phyloP scores from a whole-genome alignment of 2,329 filamentous ascomycete genomes.

The Xylaria sp. region DNA sequence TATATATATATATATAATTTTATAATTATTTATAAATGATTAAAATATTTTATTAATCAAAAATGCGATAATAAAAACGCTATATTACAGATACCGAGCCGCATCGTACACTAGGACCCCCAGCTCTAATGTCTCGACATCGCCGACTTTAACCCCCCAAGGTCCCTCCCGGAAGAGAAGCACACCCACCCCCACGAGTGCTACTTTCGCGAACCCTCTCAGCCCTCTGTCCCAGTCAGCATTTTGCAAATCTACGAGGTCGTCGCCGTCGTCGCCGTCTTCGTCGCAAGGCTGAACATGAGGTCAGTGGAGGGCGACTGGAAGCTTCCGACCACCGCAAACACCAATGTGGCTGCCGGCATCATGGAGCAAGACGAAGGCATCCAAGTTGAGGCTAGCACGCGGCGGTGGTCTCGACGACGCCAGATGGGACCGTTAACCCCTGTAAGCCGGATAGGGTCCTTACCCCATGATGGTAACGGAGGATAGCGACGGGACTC shows the following conservation, averaged over 20 bases:
- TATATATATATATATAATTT: no score
- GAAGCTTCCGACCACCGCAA: slow-evolving; percentile 30
- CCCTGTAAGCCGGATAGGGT: slow-evolving; percentile 24
- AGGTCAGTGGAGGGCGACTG: slow-evolving; percentile 23
- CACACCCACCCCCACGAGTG: slow-evolving; percentile 25
- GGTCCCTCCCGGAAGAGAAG: slow-evolving; percentile 32
- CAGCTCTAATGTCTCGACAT: slow-evolving; percentile 29
- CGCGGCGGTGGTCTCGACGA: slow-evolving; percentile 21
- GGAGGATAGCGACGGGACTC: background rate
- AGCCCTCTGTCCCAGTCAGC: slow-evolving; percentile 32
- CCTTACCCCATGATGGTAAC: slow-evolving; percentile 18
- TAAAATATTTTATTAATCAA: no score
- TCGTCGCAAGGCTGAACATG: slow-evolving; percentile 34
- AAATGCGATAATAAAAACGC: slow-evolving; percentile 37
- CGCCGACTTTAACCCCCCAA: slow-evolving; percentile 25
- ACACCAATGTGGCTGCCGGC: slow-evolving; percentile 35
- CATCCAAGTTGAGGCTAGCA: slow-evolving; percentile 27
- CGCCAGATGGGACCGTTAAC: slow-evolving; percentile 18
- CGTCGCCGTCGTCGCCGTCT: slow-evolving; percentile 30
- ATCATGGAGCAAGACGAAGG: slow-evolving; percentile 35
- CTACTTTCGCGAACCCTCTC: slow-evolving; percentile 34
- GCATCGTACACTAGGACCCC: slow-evolving; percentile 30
- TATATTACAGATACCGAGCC: slow-evolving; percentile 34
- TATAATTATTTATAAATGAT: no score
- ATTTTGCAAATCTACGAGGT: slow-evolving; percentile 36